Evolutionary conservation across 148 eudicot genomes (phyloP), one percentile per base, ranked within the genome.

Genomic region (Talinum fruticosum): DNA sequence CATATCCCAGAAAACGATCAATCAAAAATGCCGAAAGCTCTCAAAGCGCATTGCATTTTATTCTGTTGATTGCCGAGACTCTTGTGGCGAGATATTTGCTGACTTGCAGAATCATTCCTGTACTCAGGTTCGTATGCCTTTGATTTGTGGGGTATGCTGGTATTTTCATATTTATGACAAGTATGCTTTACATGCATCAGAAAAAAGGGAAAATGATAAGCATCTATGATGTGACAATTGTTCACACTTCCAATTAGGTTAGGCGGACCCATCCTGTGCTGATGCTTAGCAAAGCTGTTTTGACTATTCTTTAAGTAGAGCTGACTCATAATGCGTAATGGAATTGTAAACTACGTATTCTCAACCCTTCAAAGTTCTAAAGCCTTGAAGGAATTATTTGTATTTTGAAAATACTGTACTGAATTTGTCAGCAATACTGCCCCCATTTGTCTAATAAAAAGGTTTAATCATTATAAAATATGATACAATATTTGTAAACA

Each of bases 31-130:
- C 68, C 95, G 91, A 78, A 96, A 88, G 82, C 70, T 77, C 79
- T 86, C 89, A 54, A 96, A 91, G 89, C 97, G 85, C 47, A 78
- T 93, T 74, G 91, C 98, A 69, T 96, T 93, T 82, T 96, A 91
- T 76, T 75, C 93, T 12, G 97, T 93, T 68, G 98, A 96, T 64
- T 96, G 98, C 77, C 85, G 97, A 66, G 99, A 84, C 72, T 89
- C 95, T 59, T 93, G 99, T 80, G 99, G 99, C 76, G 99, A 96
- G 78, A 89, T 96, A 79, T 96, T 96, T 87, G 93, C 85, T 79
- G 98, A 96, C 87, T 79, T 96, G 87, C 92, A 93, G 84, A 84
- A 83, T 66, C 89, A 90, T 85, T 73, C 85, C 54, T 93, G 86
- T 74, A 80, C 93, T 59, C 88, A 85, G 98, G 99, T 96, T 65